Evolutionary conservation across 257 asterid genomes (phyloP), one percentile per base, ranked within the genome.

Genomic region (Scutellaria baicalensis): DNA sequence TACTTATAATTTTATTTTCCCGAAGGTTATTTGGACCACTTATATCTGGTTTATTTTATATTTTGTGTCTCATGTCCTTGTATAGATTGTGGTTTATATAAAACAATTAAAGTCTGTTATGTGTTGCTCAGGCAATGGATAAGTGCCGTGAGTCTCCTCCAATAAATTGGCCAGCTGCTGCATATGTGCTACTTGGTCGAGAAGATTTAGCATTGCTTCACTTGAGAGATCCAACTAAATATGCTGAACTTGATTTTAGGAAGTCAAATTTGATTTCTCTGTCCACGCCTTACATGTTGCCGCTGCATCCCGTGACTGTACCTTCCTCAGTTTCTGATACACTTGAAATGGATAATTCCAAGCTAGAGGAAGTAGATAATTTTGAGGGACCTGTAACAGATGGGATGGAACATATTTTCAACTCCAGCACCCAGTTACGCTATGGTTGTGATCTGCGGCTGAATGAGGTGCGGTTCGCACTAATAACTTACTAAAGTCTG

Each of bases 71-170:
- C 66, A 18, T 49, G 17, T 59, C 66, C 20, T 69, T 6, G 45
- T 63, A 16, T 58, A 11, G 63, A 50, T 45, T 27, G 50, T 44
- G 33, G 38, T 71, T 27, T 27, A 27, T 27, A 27, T 2, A 5
- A 70, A 51, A 21, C 49, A 64, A 44, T 45, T 47, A 16, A 60
- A 69, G 56, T 43, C 31, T 54, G 31, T 79, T 47, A 11, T 52
- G 51, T 73, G 68, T 27, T 75, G 54, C 77, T 50, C 78, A 94
- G 99, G 96, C 93, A 64, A 78, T 94, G 76, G 95, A 89, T 75
- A 94, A 79, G 78, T 91, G 97, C 79, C 96, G 99, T 14, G 97
- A 94, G 78, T 87, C 93, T 80, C 97, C 99, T 69, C 99, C 99
- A 33, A 76, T 80, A 49, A 85, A 91, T 82, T 94, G 99, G 99